A percentile compares a stretch with the other conserved stretches of the same genome.
These are phyloP conservation scores for Chenopodium album DNA, from an alignment of 148 eudicot genomes.

Conservation along the genomic window DNA sequence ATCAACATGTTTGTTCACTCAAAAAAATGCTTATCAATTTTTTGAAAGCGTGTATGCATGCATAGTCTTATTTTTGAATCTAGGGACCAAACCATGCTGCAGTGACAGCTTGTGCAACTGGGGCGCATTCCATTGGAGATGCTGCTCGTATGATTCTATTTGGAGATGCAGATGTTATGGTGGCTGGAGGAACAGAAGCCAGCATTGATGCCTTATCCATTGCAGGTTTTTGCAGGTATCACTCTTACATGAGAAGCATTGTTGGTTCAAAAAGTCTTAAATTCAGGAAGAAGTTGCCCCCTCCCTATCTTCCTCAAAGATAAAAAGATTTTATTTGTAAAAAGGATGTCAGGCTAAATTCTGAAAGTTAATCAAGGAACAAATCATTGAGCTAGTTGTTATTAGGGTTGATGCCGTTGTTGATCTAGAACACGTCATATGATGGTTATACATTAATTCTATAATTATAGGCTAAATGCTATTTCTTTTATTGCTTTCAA, in stretches of 20 bases:
- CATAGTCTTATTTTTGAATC: slow-evolving; percentile 58
- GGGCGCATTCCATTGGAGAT: slow-evolving; percentile 96
- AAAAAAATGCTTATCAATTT: not conserved
- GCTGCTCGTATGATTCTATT: slow-evolving; percentile 94
- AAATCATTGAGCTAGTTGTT: not conserved
- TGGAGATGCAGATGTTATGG: slow-evolving; percentile 98
- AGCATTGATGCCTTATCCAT: slow-evolving; percentile 95
- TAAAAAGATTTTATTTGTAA: not conserved
- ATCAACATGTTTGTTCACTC: slow-evolving; percentile 2
- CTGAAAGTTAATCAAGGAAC: not conserved
- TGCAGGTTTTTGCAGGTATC: slow-evolving; percentile 92
- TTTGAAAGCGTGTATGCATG: slow-evolving; percentile 26
- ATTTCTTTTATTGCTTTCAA: not conserved
- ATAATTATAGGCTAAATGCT: not conserved
- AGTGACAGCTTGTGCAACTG: slow-evolving; percentile 99
- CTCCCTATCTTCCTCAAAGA: too few species aligned
- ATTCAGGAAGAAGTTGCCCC: not conserved
- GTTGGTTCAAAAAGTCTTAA: not conserved
- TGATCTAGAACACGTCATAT: not conserved
- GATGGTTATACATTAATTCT: not conserved
- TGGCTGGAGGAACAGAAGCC: slow-evolving; percentile 98
- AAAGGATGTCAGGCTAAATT: not conserved
- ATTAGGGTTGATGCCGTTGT: not conserved
- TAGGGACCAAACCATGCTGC: slow-evolving; percentile 99
- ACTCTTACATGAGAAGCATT: slow-evolving; percentile 6